phyloP scores from a whole-genome alignment of 148 eudicot genomes.

The Chenopodium quinoa region DNA sequence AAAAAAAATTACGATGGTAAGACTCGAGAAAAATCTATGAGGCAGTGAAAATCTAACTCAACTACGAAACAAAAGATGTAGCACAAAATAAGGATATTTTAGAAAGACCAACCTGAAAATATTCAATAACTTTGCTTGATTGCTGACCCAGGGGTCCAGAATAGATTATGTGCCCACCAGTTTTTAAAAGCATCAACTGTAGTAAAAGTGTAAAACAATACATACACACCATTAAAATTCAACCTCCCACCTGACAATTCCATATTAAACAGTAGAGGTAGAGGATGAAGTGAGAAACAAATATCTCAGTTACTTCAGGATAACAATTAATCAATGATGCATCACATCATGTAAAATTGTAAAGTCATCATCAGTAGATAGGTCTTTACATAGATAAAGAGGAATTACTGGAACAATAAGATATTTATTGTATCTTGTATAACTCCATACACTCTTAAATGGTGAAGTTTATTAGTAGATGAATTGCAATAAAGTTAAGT shows the following conservation, averaged over 20 bases:
- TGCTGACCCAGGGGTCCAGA: constrained; percentile 72
- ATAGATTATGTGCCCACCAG: constrained; percentile 68
- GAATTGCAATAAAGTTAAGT: not conserved
- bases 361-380: not conserved
- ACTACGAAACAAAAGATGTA: not conserved
- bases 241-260: too few relatives aligned
- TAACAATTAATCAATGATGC: not conserved
- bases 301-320: constrained; percentile 6
- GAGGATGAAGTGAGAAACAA: not conserved
- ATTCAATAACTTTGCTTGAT: constrained; percentile 55
- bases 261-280: not conserved
- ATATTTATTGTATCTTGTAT: not conserved
- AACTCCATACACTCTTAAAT: not conserved
- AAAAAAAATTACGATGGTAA: not conserved
- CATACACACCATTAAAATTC: not conserved
- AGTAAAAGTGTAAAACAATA: constrained; percentile 7
- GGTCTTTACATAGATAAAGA: too few relatives aligned
- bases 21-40: not conserved
- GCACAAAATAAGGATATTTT: not conserved
- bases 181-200: constrained; percentile 69
- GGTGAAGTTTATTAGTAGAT: not conserved
- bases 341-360: not conserved
- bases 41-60: not conserved
- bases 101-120: constrained; percentile 59
- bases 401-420: not conserved